phyloP scores from a whole-genome alignment of 2,329 filamentous ascomycete genomes.

The Leptographium radiaticola region DNA sequence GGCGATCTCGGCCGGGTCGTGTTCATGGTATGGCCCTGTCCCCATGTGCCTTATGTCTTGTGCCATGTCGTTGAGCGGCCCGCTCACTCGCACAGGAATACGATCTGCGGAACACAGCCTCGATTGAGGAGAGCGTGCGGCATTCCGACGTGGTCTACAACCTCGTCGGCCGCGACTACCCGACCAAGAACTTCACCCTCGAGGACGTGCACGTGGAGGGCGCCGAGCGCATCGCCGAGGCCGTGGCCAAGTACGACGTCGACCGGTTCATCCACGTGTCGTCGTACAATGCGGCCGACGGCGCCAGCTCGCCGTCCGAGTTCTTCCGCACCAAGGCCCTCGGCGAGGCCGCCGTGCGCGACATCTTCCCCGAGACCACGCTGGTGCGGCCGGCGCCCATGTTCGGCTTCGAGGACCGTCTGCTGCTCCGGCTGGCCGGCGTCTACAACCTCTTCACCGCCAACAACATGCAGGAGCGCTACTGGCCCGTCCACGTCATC shows the following conservation, averaged over 20 bases:
- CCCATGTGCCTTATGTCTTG: no score
- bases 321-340: conserved; percentile 85
- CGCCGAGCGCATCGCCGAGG: conserved; percentile 81
- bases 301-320: conserved; percentile 66
- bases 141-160: conserved; percentile 98
- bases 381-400: conserved; percentile 88
- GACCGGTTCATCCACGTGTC: conserved; percentile 96
- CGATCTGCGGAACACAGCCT: conserved; percentile 85
- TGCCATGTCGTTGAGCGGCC: no score
- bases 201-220: conserved; percentile 91
- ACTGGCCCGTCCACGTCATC: conserved; percentile 85
- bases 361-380: conserved; percentile 92
- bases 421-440: conserved; percentile 74
- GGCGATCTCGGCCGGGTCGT: conserved; percentile 83
- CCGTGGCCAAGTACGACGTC: conserved; percentile 93
- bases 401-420: conserved; percentile 89
- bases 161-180: conserved; percentile 83
- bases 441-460: conserved; percentile 73
- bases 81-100: conserved; percentile 54
- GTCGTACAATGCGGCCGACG: conserved; percentile 79
- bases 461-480: conserved; percentile 87
- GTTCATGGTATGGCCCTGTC: conserved; percentile 53
- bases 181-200: conserved; percentile 94
- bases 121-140: conserved; percentile 90
- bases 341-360: conserved; percentile 71